phyloP scores from a whole-genome alignment of 2,329 filamentous ascomycete genomes.

The Fusarium caatingaense region DNA sequence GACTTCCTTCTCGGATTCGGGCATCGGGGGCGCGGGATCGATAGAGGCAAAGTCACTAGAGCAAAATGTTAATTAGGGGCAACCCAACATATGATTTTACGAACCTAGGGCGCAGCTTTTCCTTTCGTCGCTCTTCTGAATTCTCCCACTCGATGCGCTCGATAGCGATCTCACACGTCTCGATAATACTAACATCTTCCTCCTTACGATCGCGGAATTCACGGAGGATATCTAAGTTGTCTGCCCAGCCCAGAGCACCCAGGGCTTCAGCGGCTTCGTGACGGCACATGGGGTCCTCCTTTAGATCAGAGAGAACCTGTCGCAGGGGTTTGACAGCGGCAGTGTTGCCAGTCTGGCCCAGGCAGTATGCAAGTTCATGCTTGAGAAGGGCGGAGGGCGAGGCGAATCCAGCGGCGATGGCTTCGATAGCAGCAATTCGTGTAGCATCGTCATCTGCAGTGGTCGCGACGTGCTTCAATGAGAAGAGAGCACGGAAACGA shows the following conservation, averaged over 20 bases:
- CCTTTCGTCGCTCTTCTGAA: conserved; percentile 74
- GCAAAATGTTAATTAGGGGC: conserved; percentile 45
- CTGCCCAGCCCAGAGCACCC: conserved; percentile 82
- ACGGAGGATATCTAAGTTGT: conserved; percentile 79
- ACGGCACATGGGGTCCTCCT: conserved; percentile 94
- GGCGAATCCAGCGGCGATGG: conserved; percentile 87
- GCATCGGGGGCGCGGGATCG: conserved; percentile 91
- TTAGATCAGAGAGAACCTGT: conserved; percentile 77
- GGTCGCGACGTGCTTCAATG: conserved; percentile 90
- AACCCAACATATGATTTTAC: conserved; percentile 42
- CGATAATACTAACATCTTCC: conserved; percentile 84
- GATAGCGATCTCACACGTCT: conserved; percentile 97
- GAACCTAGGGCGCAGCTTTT: conserved; percentile 86
- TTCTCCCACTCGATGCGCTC: conserved; percentile 95
- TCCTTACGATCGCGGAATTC: conserved; percentile 78
- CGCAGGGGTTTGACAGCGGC: conserved; percentile 79
- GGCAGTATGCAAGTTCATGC: conserved; percentile 96
- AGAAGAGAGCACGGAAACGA: conserved; percentile 97
- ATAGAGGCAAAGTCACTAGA: conserved; percentile 92
- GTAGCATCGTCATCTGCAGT: conserved; percentile 71
- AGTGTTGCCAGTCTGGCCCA: conserved; percentile 87
- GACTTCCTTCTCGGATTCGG: conserved; percentile 76
- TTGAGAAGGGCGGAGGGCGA: conserved; percentile 92
- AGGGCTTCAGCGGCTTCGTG: conserved; percentile 97
- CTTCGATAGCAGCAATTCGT: conserved; percentile 69